These are phyloP conservation scores for Microglena sp. DNA, from an alignment of 139 green algal genomes.

Conservation along the genomic window DNA sequence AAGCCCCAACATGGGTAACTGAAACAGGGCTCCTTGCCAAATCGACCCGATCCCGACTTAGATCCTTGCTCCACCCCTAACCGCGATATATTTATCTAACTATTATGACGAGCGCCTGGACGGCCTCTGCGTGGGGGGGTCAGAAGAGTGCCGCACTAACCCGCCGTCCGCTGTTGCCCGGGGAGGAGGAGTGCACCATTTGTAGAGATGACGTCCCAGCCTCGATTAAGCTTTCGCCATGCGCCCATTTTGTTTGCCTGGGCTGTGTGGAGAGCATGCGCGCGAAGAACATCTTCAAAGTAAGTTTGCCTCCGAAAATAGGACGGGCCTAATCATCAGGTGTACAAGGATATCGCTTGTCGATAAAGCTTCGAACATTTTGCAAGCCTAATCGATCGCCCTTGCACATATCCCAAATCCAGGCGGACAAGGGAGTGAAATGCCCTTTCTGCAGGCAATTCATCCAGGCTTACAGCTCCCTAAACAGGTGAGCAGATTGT, in stretches of 20 bases:
- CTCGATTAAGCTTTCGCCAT: slow-evolving; percentile 31
- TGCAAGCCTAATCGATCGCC: neutral
- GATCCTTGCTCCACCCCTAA: too few species aligned
- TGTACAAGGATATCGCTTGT: neutral
- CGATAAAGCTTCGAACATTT: neutral
- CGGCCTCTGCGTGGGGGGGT: too few species aligned
- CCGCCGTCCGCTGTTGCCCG: too few species aligned
- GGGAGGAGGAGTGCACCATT: slow-evolving; percentile 8
- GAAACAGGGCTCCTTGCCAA: too few species aligned
- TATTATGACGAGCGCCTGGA: too few species aligned
- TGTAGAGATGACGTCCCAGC: slow-evolving; percentile 32
- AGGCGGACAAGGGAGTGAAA: slow-evolving; percentile 44
- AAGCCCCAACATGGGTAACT: too few species aligned
- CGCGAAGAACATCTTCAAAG: slow-evolving; percentile 50
- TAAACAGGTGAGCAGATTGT: slow-evolving; percentile 14
- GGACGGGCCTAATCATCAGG: neutral
- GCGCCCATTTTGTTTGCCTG: slow-evolving; percentile 38
- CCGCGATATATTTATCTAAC: too few species aligned
- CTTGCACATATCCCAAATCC: neutral
- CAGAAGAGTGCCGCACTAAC: too few species aligned
- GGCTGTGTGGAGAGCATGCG: slow-evolving; percentile 42
- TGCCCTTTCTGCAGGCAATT: slow-evolving; percentile 45
- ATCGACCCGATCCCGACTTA: too few species aligned
- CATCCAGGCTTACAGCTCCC: slow-evolving; percentile 25
- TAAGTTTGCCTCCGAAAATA: neutral